Base-by-base conservation (phyloP, 75 land plant genomes). In the Picea sitchensis region DNA sequence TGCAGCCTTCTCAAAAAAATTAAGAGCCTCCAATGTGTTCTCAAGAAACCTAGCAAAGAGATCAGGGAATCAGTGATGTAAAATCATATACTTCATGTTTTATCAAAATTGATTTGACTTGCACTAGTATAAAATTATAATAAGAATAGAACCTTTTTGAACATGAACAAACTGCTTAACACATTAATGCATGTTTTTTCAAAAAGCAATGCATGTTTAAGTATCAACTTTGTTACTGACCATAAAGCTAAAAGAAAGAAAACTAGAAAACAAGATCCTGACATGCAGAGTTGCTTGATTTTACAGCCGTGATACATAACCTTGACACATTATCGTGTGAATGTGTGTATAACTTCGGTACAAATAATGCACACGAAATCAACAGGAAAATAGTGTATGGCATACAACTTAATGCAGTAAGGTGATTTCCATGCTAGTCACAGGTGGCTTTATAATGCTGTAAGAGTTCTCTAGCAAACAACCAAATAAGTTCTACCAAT, bases 11-110 rank as follows among this genome's bases (percentile, higher is more conserved):
- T 90, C 80, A 23, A 83, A 81, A 26, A 92, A 89, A 77, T 81
- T 82, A 21, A 90, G 57, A 61, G 94, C 92, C 38, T 85, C 83
- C 26, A 77, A 60, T 9, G 89, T 82, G 2, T 82, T 79, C 58
- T 88, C 96, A 64, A 90, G 84, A 44, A 88, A 82, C 96, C 96
- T 92, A 82, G 59, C 51, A 82, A 65, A 38, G 58, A 21, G 61
- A 5, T 5, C 13, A 14, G 15, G 6, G 63, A 77, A 62, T 68
- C 21, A 38, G 47, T 71, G 51, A 71, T 41, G n/a, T 71, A 20
- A 14, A 41, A 41, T 17, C 18, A 71, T 41, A 18, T 41, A 71
- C 15, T 41, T 20, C 36, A 41, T 5, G 9, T 38, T 15, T 34
- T 23, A 41, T 71, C 41, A 17, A 41, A 41, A 38, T 41, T 21